Evolutionary conservation across 306 rosid species (phyloP).

Genomic region (Cajanus cajan): DNA sequence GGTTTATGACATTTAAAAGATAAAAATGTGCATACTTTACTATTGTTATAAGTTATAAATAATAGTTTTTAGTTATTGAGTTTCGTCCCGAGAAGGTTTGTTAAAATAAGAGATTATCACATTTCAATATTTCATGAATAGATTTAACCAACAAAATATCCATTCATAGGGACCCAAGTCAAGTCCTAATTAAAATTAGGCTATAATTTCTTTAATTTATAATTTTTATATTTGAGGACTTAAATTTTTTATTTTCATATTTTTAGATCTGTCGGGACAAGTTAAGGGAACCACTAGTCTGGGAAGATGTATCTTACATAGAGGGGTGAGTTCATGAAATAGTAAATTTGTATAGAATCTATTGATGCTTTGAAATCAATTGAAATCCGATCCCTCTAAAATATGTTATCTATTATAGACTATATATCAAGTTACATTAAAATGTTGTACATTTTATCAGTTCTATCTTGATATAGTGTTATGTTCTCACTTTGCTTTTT

Average conservation of each 20-base stretch:
- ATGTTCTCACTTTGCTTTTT: neutral
- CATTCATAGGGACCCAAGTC: too few species aligned
- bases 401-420: neutral
- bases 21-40: too few species aligned
- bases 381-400: neutral
- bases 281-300: neutral
- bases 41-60: too few species aligned
- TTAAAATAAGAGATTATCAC: too few species aligned
- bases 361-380: neutral
- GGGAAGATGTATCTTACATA: neutral
- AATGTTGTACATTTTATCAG: neutral
- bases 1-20: too few species aligned
- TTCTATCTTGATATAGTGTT: neutral
- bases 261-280: neutral
- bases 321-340: slow-evolving; percentile 9
- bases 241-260: neutral
- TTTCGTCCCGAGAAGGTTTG: too few species aligned
- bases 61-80: too few species aligned
- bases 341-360: neutral
- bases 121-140: too few species aligned
- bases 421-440: neutral
- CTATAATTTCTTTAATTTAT: too few species aligned
- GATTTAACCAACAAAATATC: too few species aligned
- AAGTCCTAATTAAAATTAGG: too few species aligned
- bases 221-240: neutral